These are phyloP conservation scores for Panaeolus papilionaceus DNA, from an alignment of 768 basidiomycete genomes.

Conservation along the genomic window DNA sequence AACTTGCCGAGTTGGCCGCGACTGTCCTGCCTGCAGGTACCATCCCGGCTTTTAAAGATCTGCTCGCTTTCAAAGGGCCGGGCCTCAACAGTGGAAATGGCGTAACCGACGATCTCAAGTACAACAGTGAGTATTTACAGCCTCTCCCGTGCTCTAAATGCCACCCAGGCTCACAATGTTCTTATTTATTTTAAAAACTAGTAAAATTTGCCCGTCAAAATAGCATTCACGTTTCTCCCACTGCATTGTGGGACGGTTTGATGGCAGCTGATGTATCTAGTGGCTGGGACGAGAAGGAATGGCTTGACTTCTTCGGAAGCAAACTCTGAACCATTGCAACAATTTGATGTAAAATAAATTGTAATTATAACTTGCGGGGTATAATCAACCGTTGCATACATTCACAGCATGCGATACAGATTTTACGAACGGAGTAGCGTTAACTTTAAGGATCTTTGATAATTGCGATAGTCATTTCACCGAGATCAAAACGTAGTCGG, in stretches of 20 bases:
- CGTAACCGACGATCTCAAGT: conserved; percentile 88
- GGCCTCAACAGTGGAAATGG: conserved; percentile 81
- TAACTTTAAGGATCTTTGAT: no score
- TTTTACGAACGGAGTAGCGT: no score
- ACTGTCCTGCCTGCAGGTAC: conserved; percentile 57
- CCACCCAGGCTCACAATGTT: not conserved
- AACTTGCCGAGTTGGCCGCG: conserved; percentile 66
- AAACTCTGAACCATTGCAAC: conserved; percentile 45
- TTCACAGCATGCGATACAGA: no score
- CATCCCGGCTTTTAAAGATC: conserved; percentile 61
- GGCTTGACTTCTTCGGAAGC: conserved; percentile 73
- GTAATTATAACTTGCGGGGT: no score
- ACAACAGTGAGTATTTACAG: conserved; percentile 65
- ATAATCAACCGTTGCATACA: no score
- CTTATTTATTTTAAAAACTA: conserved; percentile 35
- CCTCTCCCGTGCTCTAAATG: not conserved
- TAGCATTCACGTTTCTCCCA: conserved; percentile 89
- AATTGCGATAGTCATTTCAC: no score
- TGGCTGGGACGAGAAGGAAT: conserved; percentile 82
- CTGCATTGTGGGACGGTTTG: conserved; percentile 78
- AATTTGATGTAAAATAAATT: not conserved
- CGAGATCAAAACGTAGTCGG: no score
- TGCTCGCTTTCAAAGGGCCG: conserved; percentile 60
- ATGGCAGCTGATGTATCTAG: conserved; percentile 77
- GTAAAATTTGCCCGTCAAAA: conserved; percentile 95